phyloP scores from a whole-genome alignment of 1,139 yeast genomes.

The Yueomyces sp. region DNA sequence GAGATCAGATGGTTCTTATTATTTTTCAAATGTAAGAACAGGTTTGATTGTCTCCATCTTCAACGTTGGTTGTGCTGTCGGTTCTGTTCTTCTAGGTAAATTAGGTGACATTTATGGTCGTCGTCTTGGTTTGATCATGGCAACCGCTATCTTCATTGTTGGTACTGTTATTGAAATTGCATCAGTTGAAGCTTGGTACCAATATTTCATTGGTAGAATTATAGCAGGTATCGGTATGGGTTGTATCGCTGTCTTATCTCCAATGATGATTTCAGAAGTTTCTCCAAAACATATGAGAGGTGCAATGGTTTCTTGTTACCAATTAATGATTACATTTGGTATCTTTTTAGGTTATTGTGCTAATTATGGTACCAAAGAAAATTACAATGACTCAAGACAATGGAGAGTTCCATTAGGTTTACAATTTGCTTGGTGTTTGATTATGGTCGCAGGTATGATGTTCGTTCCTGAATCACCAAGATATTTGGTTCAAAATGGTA shows the following conservation, averaged over 20 bases:
- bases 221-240: conserved; percentile 59
- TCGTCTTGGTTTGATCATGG: conserved; percentile 42
- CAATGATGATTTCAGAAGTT: conserved; percentile 55
- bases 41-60: conserved; percentile 57
- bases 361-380: conserved; percentile 42
- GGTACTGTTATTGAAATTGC: conserved; percentile 57
- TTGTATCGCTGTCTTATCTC: conserved; percentile 47
- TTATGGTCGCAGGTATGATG: conserved; percentile 41
- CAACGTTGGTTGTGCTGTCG: conserved; percentile 63
- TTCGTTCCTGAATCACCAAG: conserved; percentile 76
- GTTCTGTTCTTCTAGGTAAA: conserved; percentile 44
- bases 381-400: conserved; percentile 35
- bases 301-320: conserved; percentile 52
- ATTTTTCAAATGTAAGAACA: conserved; percentile 41
- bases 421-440: conserved; percentile 33
- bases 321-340: conserved; percentile 53
- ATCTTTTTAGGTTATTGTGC: conserved; percentile 54
- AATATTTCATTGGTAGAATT: conserved; percentile 49
- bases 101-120: conserved; percentile 52
- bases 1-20: conserved; percentile 40
- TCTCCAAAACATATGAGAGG: conserved; percentile 63
- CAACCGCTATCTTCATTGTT: conserved; percentile 45
- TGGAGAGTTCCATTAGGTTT: conserved; percentile 57
- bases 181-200: conserved; percentile 40
- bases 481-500: conserved; percentile 43